These are phyloP conservation scores for Centella asiatica DNA, from an alignment of 129 eudicot genomes.

Conservation along the genomic window DNA sequence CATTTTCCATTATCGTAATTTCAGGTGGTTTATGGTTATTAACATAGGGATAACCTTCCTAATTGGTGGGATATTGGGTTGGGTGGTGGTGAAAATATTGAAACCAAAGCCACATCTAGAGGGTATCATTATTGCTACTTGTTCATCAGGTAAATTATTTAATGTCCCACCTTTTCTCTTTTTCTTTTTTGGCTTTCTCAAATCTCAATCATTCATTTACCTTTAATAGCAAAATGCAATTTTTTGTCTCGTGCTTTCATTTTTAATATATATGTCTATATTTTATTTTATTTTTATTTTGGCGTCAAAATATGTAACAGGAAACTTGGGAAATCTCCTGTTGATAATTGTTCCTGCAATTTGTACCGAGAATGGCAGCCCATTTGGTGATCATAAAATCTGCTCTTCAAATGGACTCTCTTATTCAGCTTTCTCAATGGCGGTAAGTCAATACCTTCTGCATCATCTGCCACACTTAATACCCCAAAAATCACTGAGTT, in stretches of 20 bases:
- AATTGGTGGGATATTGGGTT: slow-evolving; percentile 60
- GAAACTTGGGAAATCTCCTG: slow-evolving; percentile 76
- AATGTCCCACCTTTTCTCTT: no score
- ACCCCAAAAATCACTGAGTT: neutral
- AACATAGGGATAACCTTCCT: slow-evolving; percentile 57
- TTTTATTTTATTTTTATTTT: neutral
- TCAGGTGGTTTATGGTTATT: slow-evolving; percentile 89
- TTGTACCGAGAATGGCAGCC: slow-evolving; percentile 72
- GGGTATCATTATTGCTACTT: slow-evolving; percentile 53
- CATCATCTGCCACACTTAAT: neutral
- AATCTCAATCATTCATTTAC: neutral
- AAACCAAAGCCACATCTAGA: slow-evolving; percentile 59
- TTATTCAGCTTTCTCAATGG: slow-evolving; percentile 85
- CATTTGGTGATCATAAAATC: slow-evolving; percentile 62
- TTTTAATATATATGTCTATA: neutral
- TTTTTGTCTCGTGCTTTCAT: neutral
- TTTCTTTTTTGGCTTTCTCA: no score
- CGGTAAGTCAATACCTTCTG: slow-evolving; percentile 29
- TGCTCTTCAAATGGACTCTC: slow-evolving; percentile 73
- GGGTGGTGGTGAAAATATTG: slow-evolving; percentile 56
- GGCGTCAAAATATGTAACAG: slow-evolving; percentile 37
- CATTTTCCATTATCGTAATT: neutral
- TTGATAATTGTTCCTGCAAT: slow-evolving; percentile 82
- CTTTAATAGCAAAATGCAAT: no score
- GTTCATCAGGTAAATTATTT: slow-evolving; percentile 11